Percentiles rank a stretch among this genome's conserved stretches.
Evolutionary conservation across 2,329 filamentous ascomycete genomes (phyloP).

Genomic region (Penicillium sp.): DNA sequence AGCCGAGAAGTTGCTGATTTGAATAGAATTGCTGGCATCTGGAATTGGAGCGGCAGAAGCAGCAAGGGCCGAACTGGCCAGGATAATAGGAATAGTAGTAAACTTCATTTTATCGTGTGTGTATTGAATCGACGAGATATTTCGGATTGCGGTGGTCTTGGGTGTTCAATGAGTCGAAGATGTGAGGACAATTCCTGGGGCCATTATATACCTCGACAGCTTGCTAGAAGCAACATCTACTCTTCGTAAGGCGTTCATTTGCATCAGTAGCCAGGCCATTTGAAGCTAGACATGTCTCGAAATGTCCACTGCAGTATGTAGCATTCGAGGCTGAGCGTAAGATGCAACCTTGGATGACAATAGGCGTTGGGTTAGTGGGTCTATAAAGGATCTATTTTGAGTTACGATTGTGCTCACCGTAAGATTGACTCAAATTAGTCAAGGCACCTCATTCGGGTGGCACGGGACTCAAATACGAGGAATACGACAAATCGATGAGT

Average conservation of each 20-base stretch:
- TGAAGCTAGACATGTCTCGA: background rate
- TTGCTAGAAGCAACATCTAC: background rate
- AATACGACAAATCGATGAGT: too few relatives aligned
- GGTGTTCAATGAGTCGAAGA: background rate
- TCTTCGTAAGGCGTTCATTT: background rate
- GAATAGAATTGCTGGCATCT: constrained; percentile 1
- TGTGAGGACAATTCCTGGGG: background rate
- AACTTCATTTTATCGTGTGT: constrained; percentile 15
- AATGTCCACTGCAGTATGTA: background rate
- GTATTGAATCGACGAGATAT: background rate
- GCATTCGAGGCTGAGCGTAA: background rate
- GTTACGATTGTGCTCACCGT: background rate
- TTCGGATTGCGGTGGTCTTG: background rate
- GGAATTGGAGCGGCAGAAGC: constrained; percentile 13
- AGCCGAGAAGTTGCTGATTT: constrained; percentile 17
- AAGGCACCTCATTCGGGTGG: too few relatives aligned
- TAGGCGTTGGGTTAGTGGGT: background rate
- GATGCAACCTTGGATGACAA: background rate
- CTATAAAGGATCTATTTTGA: background rate
- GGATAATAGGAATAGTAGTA: constrained; percentile 9
- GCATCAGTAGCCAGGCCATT: background rate
- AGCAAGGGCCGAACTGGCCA: constrained; percentile 16
- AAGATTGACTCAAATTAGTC: too few relatives aligned
- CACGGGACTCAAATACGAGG: too few relatives aligned
- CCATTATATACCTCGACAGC: background rate